Base-by-base conservation (phyloP, 352 stramenopile species). In the Pythium aquatile region DNA sequence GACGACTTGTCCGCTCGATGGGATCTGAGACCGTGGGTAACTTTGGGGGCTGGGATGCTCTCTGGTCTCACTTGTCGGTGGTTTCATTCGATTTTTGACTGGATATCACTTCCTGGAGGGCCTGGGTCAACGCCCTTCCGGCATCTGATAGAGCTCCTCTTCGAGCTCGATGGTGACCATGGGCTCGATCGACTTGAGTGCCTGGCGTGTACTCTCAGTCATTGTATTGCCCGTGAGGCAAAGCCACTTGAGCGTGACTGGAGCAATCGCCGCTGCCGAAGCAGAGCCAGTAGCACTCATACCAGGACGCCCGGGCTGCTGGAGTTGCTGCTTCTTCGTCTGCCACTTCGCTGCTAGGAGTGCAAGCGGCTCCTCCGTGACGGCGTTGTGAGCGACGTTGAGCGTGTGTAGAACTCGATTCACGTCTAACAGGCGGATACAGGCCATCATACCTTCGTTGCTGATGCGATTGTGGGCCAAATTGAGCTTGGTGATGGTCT, bases 311-410 rank as follows among this genome's bases (percentile, higher is more conserved):
- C 2, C 37, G 2, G 55, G 33, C 9, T n/a, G 9, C 8, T 54
- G 8, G 5, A 29, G 42, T 33, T 60, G 42, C 4, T 52, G 40
- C 44, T 63, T 66, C 46, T 58, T 63, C 24, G 39, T 46, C 33
- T 69, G 59, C 63, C 55, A 66, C 10, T 83, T 87, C 29, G 60
- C 55, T 5, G 65, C 61, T 5, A 91, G 52, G 5, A 88, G 46
- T 44, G 77, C 77, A 16, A 89, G 54, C 49, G 80, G 78, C 48
- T 92, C 83, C 63, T 96, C 85, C 0, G 83, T 91, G 63, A 96
- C 89, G 16, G 69, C 62, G 53, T 94, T 94, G 63, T 84, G 68
- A 0, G 76, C 70, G n/a, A 96, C 26, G 57, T 94, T 86, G 20
- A 96, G 74, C n/a, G 94, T 79, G 1, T 69, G 66, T 14, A 96